Conservation (phyloP, 768 basidiomycete genomes). For the Mycena capillaripes region DNA sequence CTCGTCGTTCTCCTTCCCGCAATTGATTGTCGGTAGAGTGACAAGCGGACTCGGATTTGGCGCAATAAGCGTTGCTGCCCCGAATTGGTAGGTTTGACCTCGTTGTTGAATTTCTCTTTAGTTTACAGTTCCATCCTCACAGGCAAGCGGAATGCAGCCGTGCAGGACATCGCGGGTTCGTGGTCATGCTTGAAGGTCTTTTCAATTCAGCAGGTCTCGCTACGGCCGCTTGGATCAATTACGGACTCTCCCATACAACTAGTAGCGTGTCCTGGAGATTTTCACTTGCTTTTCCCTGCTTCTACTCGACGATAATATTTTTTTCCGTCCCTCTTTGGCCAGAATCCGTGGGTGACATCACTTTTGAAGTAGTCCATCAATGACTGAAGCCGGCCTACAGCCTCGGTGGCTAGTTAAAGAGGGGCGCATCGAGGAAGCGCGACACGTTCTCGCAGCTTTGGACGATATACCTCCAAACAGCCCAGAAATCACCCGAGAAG, state of each 20-base stretch:
- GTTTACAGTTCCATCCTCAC: neutral
- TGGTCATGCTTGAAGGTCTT: conserved; percentile 37
- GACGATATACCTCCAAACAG: conserved; percentile 26
- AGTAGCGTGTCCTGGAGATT: conserved; percentile 35
- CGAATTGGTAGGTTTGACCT: conserved; percentile 34
- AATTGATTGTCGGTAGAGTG: conserved; percentile 73
- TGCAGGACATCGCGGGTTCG: conserved; percentile 37
- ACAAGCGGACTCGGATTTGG: conserved; percentile 67
- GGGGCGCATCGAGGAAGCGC: conserved; percentile 40
- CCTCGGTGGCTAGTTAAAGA: conserved; percentile 41
- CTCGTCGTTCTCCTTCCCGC: conserved; percentile 69
- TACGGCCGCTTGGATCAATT: conserved; percentile 32
- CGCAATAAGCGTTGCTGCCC: conserved; percentile 33
- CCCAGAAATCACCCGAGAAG: conserved; percentile 29
- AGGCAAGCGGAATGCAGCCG: conserved; percentile 39
- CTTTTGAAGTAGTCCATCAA: no score
- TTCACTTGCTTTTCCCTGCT: conserved; percentile 31
- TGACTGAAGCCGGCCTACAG: no score
- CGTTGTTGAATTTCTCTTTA: neutral
- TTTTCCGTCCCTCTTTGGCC: conserved; percentile 34
- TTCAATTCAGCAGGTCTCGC: conserved; percentile 34
- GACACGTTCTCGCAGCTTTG: conserved; percentile 36
- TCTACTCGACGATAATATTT: conserved; percentile 31
- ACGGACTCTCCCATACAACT: conserved; percentile 31
- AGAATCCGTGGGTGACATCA: no score